Evolutionary conservation across 176 grass and related monocot genomes (phyloP), one percentile per base, ranked within the genome.

Genomic region (Guadua angustifolia): DNA sequence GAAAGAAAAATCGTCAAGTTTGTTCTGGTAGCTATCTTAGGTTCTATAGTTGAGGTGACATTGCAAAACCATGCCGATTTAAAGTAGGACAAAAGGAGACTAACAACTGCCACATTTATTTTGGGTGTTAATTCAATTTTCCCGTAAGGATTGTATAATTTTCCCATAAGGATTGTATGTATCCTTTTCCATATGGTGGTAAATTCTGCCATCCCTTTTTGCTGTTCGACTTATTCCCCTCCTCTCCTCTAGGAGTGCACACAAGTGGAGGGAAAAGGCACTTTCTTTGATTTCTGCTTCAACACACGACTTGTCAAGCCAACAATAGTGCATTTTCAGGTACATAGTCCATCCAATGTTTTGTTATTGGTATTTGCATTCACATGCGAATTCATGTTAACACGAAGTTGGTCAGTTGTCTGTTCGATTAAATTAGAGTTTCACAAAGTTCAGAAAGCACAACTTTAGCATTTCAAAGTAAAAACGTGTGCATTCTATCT

Each of bases 321-420:
- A 24, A 97, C 91, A 39, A 82, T 94, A 79, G 87, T 90, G 73
- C 94, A 97, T 81, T 97, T 97, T 88, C 94, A 97, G 94, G 94
- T 94, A 90, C 29, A 52, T 58, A 62, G 73, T 16, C 70, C 12
- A 65, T 63, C 58, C 77, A 61, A 4, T 64, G 38, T 69, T 69
- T 88, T 42, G 36, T 82, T 67, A 24, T 39, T 45, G 36, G 21
- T 73, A 53, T 3, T 40, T 83, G 43, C 51, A 57, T 75, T 75
- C 50, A n/a, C 6, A 68, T 43, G 43, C 10, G 32, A 62, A 42
- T 69, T 74, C 19, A 65, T 71, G 5, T 56, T 46, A 68, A 66
- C 50, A 24, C 14, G 21, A 68, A 75, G 51, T 44, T 51, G 38
- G 17, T 32, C 18, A 9, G 42, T 13, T 46, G 7, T 4, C 61